These are phyloP conservation scores for Fragaria ananassa DNA, from an alignment of 306 rosid species.

Conservation along the genomic window DNA sequence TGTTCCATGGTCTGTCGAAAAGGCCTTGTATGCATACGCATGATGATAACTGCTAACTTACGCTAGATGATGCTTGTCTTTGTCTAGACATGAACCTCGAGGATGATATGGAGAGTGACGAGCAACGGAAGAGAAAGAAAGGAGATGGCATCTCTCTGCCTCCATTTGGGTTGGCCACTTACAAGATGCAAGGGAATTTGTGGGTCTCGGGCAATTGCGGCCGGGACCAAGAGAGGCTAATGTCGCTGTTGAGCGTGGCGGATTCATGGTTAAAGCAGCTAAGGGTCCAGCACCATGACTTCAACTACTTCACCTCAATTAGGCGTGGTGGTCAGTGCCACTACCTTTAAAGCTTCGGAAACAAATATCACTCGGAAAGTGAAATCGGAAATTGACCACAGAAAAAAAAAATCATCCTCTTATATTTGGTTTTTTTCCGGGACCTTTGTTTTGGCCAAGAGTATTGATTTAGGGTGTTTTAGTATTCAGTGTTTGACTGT, in stretches of 20 bases:
- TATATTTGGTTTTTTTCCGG: not conserved
- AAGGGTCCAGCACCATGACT: conserved; percentile 91
- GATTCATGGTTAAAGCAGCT: conserved; percentile 96
- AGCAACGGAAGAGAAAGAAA: conserved; percentile 49
- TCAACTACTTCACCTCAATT: conserved; percentile 66
- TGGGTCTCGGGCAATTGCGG: conserved; percentile 81
- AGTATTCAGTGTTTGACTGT: conserved; percentile 15
- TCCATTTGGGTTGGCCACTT: conserved; percentile 90
- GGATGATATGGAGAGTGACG: conserved; percentile 38
- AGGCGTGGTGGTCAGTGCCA: conserved; percentile 41
- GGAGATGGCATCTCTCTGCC: conserved; percentile 59
- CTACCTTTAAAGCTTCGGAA: not conserved
- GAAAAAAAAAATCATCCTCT: not conserved
- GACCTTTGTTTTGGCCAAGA: conserved; percentile 6
- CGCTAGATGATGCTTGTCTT: conserved; percentile 2
- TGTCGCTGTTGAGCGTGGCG: conserved; percentile 70
- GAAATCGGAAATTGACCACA: conserved; percentile 15
- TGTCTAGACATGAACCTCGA: conserved; percentile 63
- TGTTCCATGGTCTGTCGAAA: not conserved
- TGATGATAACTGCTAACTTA: not conserved
- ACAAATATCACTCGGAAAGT: conserved; percentile 1
- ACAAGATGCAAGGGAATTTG: conserved; percentile 82
- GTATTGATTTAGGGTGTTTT: conserved; percentile 9
- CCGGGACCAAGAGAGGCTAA: conserved; percentile 69
- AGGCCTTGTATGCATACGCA: not conserved